Evolutionary conservation across 495 filamentous ascomycete genomes (phyloP).

Genomic region (Darksidea phi): DNA sequence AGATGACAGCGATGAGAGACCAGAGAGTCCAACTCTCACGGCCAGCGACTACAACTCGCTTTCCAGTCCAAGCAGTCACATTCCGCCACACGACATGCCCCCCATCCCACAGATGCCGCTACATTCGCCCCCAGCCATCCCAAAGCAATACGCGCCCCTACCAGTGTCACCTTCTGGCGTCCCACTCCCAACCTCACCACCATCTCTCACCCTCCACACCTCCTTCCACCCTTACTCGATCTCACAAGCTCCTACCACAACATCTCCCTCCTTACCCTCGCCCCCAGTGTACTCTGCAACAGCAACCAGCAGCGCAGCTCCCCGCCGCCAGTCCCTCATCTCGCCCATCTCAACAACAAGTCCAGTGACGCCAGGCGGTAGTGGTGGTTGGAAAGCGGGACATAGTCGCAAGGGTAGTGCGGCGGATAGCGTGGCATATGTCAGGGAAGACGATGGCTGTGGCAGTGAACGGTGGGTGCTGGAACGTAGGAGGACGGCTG

Average conservation of each 20-base stretch:
- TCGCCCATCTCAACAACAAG: slow-evolving; percentile 26
- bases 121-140: neutral
- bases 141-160: neutral
- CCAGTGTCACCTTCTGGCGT: neutral
- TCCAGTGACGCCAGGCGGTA: slow-evolving; percentile 25
- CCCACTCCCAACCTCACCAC: neutral
- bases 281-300: neutral
- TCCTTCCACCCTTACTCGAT: slow-evolving; percentile 15
- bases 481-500: slow-evolving; percentile 45
- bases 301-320: neutral
- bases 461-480: slow-evolving; percentile 44
- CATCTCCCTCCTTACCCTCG: slow-evolving; percentile 4
- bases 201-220: slow-evolving; percentile 21
- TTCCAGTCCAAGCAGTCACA: slow-evolving; percentile 5
- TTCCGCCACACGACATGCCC: neutral
- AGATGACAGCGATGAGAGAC: neutral
- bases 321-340: slow-evolving; percentile 14
- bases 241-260: slow-evolving; percentile 1
- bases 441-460: slow-evolving; percentile 40
- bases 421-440: slow-evolving; percentile 45
- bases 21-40: slow-evolving; percentile 29
- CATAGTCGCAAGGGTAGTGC: slow-evolving; percentile 43
- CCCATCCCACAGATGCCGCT: slow-evolving; percentile 3
- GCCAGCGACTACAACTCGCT: slow-evolving; percentile 29
- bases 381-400: slow-evolving; percentile 13